Evolutionary conservation across 768 basidiomycete genomes (phyloP), one percentile per base, ranked within the genome.

Genomic region (Austroboletus eburneus): DNA sequence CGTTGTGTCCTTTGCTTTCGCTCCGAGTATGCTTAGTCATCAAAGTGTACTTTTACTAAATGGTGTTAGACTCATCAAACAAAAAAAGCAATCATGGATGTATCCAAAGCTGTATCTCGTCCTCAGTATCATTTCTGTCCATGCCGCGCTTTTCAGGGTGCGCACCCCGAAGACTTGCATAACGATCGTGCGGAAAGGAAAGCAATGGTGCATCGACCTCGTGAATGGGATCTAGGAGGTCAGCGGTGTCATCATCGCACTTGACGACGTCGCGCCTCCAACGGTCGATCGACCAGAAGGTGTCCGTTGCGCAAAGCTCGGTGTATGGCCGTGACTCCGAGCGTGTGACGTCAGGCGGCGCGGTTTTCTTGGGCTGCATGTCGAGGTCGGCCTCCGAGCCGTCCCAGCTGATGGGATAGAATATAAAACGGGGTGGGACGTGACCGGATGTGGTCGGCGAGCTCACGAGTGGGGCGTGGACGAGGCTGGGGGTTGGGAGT

Each of bases 321-420:
- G 77, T 1, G 22, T 16, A n/a, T 27, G 35, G 25, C 25, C 25
- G 25, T 5, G 5, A 27, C 25, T 27, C 6, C 25, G 25, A 27
- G 10, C 25, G 10, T 27, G 25, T 5, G 25, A 27, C 6, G 25
- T 27, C 10, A 20, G 41, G 36, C 23, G 4, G 25, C n/a, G n/a
- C n/a, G n/a, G n/a, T n/a, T n/a, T n/a, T n/a, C 34, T 49, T 39
- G 23, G 7, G 29, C 32, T 68, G 16, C 76, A 72, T 27, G 46
- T 27, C 25, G 46, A 42, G 48, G 50, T 42, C 44, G 51, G 25
- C 51, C 9, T 55, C 49, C 18, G 51, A 49, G 3, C 51, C 58
- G 34, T 61, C 61, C 51, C 59, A 56, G 30, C 59, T 61, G 38
- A 52, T 57, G 38, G 55, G 57, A 35, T 64, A 59, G n/a, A 62